Base-by-base conservation (phyloP, 805 yeast genomes). In the Wickerhamomyces alni region DNA sequence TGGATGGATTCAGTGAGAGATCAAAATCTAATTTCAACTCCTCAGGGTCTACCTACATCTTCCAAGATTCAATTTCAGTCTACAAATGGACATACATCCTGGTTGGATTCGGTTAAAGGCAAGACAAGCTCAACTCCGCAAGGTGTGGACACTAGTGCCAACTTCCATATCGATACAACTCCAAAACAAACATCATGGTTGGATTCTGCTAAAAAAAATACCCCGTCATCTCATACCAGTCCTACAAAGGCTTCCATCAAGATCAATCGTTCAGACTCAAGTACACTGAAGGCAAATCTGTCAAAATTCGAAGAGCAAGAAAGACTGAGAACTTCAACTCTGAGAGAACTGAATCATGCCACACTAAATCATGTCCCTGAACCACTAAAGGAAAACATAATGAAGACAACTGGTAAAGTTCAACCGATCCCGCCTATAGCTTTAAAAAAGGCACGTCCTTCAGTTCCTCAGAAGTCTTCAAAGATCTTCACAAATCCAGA, bases 221-320 rank as follows among this genome's bases (percentile, higher is more conserved):
- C 41, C 0, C 24, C 44, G 18, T 37, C 35, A 8, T 26, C 37
- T 10, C 31, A 38, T 12, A 36, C 36, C n/a, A 21, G n/a, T n/a
- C n/a, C n/a, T n/a, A n/a, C n/a, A n/a, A n/a, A n/a, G n/a, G n/a
- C n/a, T n/a, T n/a, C n/a, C n/a, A 37, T 31, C 63, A 37, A 52
- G 45, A 57, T 42, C 29, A 47, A 44, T 40, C 61, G 57, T 45
- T 51, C 50, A 43, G 47, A 48, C 33, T 39, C 48, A 28, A 53
- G 55, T 48, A 55, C 62, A 17, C 45, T 61, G 48, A 43, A 61
- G 50, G 57, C 54, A 54, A 61, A 59, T 19, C 31, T 30, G 3
- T 27, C 46, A 12, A 40, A 39, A 21, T 21, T 30, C 3, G 47
- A 37, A 18, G 16, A 45, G 18, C 24, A 30, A n/a, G 49, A 48